These are phyloP conservation scores for Laetiporus sulphureus DNA, from an alignment of 1,284 basidiomycete species.

Conservation along the genomic window DNA sequence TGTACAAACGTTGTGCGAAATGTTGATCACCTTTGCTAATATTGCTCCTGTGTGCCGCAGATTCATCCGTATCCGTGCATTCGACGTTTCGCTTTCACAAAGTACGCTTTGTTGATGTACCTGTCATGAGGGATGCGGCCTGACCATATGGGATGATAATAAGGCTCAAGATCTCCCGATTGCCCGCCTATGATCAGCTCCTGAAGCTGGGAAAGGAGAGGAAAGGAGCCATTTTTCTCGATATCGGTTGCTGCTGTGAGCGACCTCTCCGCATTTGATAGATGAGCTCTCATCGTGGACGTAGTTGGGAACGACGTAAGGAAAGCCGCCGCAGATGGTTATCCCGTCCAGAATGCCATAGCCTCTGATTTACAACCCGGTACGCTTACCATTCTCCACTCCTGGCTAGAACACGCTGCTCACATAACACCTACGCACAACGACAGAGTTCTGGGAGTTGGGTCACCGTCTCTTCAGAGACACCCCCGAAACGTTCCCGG, in stretches of 20 bases:
- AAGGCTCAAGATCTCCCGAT: constrained; percentile 13
- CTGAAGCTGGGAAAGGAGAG: constrained; percentile 30
- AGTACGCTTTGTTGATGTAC: constrained; percentile 2
- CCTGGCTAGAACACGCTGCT: constrained; percentile 19
- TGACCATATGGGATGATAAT: background rate
- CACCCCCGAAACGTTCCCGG: constrained; percentile 33
- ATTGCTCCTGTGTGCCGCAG: background rate
- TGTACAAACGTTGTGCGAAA: background rate
- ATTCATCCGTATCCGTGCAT: constrained; percentile 13
- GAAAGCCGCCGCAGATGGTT: background rate
- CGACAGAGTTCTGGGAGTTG: constrained; percentile 24
- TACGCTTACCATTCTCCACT: constrained; percentile 16
- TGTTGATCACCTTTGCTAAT: background rate
- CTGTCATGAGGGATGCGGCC: background rate
- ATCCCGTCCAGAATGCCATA: constrained; percentile 17
- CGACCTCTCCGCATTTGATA: background rate
- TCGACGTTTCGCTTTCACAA: constrained; percentile 12
- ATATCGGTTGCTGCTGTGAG: constrained; percentile 41
- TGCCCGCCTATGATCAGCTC: constrained; percentile 19
- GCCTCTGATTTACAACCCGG: constrained; percentile 25
- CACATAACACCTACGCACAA: constrained; percentile 14
- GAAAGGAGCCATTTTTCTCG: constrained; percentile 36
- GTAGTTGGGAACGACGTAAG: constrained; percentile 34
- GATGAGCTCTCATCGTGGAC: background rate
- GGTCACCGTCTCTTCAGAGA: constrained; percentile 28